Conservation (phyloP, 345 rosid genomes). For the Melaleuca alternifolia region DNA sequence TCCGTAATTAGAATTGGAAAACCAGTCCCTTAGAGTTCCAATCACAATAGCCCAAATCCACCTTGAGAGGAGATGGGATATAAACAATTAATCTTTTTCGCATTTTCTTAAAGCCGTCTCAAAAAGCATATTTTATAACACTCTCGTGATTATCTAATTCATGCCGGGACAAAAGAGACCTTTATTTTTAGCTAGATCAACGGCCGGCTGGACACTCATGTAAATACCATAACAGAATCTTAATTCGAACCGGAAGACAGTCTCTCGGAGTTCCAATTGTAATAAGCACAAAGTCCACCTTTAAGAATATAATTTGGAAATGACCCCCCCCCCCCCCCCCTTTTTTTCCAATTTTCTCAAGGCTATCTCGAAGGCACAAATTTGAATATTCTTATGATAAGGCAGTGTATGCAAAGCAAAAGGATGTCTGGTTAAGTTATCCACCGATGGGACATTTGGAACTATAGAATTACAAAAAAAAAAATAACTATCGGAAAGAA, state of each 20-base stretch:
- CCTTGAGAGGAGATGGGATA: not conserved
- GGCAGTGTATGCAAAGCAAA: not conserved
- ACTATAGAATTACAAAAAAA: not conserved
- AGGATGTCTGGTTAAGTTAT: not conserved
- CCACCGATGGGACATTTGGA: not conserved
- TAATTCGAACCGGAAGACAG: not conserved
- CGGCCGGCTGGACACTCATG: accelerated
- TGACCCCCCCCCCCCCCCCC: too few relatives aligned
- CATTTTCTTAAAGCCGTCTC: not conserved
- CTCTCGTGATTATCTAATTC: not conserved
- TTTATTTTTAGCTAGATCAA: not conserved
- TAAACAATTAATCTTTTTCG: not conserved
- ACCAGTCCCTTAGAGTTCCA: not conserved
- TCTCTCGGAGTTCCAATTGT: not conserved
- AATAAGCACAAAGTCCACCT: not conserved
- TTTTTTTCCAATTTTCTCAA: not conserved
- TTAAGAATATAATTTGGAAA: not conserved
- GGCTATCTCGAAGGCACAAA: not conserved
- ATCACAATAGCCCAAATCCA: too few relatives aligned
- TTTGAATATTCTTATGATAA: not conserved
- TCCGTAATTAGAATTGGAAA: not conserved
- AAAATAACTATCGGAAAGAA: not conserved
- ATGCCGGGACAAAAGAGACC: not conserved
- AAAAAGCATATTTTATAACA: not conserved
- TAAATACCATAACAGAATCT: not conserved